Base-by-base conservation (phyloP, 306 rosid species). In the Dicorynia guianensis region DNA sequence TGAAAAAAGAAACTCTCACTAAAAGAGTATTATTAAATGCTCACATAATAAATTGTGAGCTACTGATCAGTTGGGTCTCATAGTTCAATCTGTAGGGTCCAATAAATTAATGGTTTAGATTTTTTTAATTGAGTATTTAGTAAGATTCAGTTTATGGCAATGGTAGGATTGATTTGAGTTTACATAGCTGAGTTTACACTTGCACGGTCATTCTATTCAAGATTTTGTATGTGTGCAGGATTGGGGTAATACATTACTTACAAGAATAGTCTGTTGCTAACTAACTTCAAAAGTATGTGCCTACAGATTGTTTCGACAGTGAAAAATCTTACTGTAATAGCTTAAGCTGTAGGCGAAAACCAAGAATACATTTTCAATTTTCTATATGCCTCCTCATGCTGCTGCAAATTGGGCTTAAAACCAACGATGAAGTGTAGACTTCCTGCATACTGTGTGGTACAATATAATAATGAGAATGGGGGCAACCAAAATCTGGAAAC, bases 291-390 rank as follows among this genome's bases (percentile, higher is more conserved):
- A 63, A 39, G 56, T 10, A 48, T 20, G 44, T 50, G 48, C 30
- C 19, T 34, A 36, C 36, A 15, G 65, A 57, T 57, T 42, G 34
- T 50, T 48, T 50, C 19, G n/a, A 38, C 43, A 15, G 50, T 40
- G 33, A 5, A 17, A 67, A 20, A 38, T 77, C 76, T 40, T 69
- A 30, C 11, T 58, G 52, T 57, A 44, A 57, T 43, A 61, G 57
- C 25, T 38, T 48, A 68, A 47, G 69, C 11, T 57, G 18, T 34
- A 0, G 34, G 67, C 13, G 67, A 52, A 11, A 48, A 34, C 60
- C 43, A 17, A 34, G 54, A 36, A 35, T 67, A 50, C 34, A 47
- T 6, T 67, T 54, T 15, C 49, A 33, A n/a, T 67, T 20, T 14
- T 10, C 34, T 4, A 67, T 44, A 47, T 8, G 18, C 18, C 19